Evolutionary conservation across 2,329 filamentous ascomycete genomes (phyloP).

Genomic region (Colletotrichum orchidophilum): DNA sequence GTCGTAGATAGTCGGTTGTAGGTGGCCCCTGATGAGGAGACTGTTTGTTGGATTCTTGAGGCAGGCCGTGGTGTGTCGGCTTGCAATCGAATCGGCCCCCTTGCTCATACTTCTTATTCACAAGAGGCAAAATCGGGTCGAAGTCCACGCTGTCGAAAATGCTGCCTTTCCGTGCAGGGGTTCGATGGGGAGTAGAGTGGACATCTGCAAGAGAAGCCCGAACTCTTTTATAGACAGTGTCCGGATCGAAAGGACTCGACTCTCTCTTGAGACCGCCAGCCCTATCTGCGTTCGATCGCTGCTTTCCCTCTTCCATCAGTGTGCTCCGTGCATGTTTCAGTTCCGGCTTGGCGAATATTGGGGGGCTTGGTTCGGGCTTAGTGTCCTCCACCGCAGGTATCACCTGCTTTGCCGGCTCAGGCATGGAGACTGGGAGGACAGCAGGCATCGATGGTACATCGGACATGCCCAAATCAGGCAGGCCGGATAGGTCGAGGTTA

Average conservation of each 20-base stretch:
- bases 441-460: slow-evolving; percentile 13
- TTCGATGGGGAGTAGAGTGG: slow-evolving; percentile 35
- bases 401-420: slow-evolving; percentile 34
- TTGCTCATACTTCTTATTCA: slow-evolving; percentile 68
- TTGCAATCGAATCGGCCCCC: slow-evolving; percentile 63
- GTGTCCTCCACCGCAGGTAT: slow-evolving; percentile 25
- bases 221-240: slow-evolving; percentile 68
- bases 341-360: slow-evolving; percentile 67
- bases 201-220: slow-evolving; percentile 53
- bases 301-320: slow-evolving; percentile 53
- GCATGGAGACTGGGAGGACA: neutral
- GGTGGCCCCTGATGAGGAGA: slow-evolving; percentile 48
- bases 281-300: slow-evolving; percentile 36
- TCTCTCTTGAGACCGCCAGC: slow-evolving; percentile 55
- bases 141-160: slow-evolving; percentile 66
- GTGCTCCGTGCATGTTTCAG: slow-evolving; percentile 66
- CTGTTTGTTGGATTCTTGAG: slow-evolving; percentile 41
- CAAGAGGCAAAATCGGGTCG: slow-evolving; percentile 60
- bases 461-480: slow-evolving; percentile 40
- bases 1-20: slow-evolving; percentile 58
- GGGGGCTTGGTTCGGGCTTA: slow-evolving; percentile 28
- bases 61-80: slow-evolving; percentile 40
- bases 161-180: slow-evolving; percentile 50
- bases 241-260: slow-evolving; percentile 65
- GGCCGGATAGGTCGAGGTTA: slow-evolving; percentile 47